A percentile compares a stretch with the other conserved stretches of the same genome.
Evolutionary conservation across 345 rosid species (phyloP).

Genomic region (Heritiera littoralis): DNA sequence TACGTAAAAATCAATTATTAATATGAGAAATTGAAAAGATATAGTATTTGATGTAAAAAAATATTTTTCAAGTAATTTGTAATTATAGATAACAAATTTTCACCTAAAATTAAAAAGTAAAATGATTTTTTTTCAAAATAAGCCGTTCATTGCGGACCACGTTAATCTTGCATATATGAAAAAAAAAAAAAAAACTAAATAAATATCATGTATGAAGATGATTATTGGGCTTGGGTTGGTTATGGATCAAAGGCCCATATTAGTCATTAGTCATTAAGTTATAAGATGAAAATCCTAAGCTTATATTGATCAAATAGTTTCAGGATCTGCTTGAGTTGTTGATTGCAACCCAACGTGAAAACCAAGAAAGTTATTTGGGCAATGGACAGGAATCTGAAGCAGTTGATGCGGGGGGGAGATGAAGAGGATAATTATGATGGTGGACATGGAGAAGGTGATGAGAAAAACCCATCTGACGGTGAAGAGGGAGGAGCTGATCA

Average conservation of each 20-base stretch:
- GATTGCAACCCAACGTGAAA: not conserved
- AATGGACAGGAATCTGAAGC: not conserved
- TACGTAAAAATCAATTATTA: too few species aligned
- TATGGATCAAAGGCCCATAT: not conserved
- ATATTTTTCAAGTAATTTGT: too few species aligned
- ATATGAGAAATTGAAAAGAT: too few species aligned
- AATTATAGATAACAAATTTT: too few species aligned
- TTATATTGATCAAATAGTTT: not conserved
- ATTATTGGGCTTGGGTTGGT: not conserved
- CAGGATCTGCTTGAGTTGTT: constrained; percentile 5
- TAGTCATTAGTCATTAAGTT: not conserved
- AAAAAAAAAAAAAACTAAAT: too few species aligned
- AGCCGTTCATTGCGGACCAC: not conserved
- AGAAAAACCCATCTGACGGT: not conserved
- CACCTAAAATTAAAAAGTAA: too few species aligned
- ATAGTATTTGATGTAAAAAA: too few species aligned
- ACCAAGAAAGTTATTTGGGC: not conserved
- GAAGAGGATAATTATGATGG: not conserved
- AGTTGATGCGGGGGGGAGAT: not conserved
- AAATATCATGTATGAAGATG: too few species aligned
- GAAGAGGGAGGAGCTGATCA: not conserved
- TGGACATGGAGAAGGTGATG: not conserved
- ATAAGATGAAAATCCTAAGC: not conserved
- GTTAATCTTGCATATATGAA: too few species aligned
- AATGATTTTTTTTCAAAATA: too few species aligned